A percentile compares a stretch with the other conserved stretches of the same genome.
Evolutionary conservation across 2,329 filamentous ascomycete genomes (phyloP).

Genomic region (Talaromyces sp.): DNA sequence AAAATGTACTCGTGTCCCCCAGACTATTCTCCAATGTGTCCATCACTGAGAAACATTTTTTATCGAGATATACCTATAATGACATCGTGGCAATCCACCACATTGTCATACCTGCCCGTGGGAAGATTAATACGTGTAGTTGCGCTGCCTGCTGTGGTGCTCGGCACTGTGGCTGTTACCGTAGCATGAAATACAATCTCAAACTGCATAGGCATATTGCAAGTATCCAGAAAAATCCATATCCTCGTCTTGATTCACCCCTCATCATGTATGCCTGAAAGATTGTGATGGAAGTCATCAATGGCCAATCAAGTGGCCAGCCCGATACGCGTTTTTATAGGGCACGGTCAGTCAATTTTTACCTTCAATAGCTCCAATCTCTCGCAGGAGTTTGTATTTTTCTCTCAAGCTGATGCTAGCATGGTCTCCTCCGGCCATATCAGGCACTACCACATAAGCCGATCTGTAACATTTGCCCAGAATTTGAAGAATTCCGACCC

Average conservation of each 20-base stretch:
- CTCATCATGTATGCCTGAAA: constrained; percentile 59
- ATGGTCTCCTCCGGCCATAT: constrained; percentile 41
- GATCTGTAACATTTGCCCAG: constrained; percentile 60
- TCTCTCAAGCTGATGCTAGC: no score
- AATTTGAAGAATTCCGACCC: constrained; percentile 58
- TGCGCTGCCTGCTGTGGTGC: constrained; percentile 52
- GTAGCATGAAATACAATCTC: constrained; percentile 57
- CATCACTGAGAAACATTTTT: constrained; percentile 53
- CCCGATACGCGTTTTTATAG: constrained; percentile 61
- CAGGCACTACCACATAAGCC: constrained; percentile 62
- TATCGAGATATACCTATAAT: constrained; percentile 57
- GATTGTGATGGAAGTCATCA: constrained; percentile 60
- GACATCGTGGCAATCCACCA: constrained; percentile 65
- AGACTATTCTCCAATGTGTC: constrained; percentile 55
- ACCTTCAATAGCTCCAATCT: constrained; percentile 51
- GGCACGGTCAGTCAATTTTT: constrained; percentile 58
- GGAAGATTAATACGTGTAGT: constrained; percentile 48
- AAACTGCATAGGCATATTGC: constrained; percentile 50
- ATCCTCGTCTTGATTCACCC: constrained; percentile 63
- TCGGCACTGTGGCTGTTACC: constrained; percentile 56
- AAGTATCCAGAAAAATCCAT: constrained; percentile 62
- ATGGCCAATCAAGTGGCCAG: constrained; percentile 67
- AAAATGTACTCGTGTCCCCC: constrained; percentile 58
- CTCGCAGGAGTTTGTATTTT: no score
- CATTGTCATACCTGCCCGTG: constrained; percentile 59